These are phyloP conservation scores for Gryganskiella cystojenkinii DNA, from an alignment of 192 early-diverging fungal genomes.

Conservation along the genomic window DNA sequence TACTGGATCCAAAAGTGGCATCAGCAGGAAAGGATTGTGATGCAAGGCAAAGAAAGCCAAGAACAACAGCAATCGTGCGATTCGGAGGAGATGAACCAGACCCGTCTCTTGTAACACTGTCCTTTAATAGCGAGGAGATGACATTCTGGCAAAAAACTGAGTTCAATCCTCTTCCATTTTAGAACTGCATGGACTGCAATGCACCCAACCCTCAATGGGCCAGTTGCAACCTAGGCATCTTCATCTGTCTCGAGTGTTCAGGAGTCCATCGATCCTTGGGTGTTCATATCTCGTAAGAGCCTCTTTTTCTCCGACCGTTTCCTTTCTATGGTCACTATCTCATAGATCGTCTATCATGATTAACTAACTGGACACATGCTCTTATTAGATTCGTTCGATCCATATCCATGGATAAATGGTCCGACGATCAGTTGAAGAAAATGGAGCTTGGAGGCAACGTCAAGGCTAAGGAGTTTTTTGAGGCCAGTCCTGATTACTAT, in stretches of 20 bases:
- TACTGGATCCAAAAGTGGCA: no score
- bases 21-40: no score
- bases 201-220: conserved; percentile 92
- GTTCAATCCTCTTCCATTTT: conserved; percentile 9
- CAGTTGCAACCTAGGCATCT: conserved; percentile 91
- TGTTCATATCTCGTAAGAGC: conserved; percentile 71
- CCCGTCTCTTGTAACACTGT: no score
- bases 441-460: conserved; percentile 95
- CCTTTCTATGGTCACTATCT: background rate
- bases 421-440: conserved; percentile 92
- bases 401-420: conserved; percentile 98
- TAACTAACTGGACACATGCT: background rate
- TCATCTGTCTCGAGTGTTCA: conserved; percentile 96
- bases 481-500: conserved; percentile 79
- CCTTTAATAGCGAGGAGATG: no score
- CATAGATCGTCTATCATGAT: background rate
- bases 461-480: conserved; percentile 88
- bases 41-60: no score
- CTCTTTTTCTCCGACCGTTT: background rate
- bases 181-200: conserved; percentile 91
- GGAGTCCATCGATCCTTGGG: conserved; percentile 90
- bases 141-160: background rate
- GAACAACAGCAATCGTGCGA: no score
- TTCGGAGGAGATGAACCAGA: no score
- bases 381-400: conserved; percentile 93